A percentile compares a stretch with the other conserved stretches of the same genome.
Conservation (phyloP, 371 early-diverging fungal species). For the Agmasoma carcini region DNA sequence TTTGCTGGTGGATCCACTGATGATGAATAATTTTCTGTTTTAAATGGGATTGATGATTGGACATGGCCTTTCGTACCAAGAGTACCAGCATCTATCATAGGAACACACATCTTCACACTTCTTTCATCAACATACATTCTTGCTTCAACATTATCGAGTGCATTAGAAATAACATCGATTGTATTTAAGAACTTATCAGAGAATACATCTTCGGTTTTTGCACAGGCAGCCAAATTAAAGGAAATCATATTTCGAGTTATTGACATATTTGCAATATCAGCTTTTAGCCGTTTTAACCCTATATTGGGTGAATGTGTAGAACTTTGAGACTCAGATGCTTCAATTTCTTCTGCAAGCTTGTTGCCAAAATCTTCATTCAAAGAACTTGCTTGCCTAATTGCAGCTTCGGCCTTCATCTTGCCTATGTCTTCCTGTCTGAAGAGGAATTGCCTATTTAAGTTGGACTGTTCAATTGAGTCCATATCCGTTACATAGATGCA, state of each 20-base stretch:
- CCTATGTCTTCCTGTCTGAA: slow-evolving; percentile 78
- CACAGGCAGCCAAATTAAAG: slow-evolving; percentile 81
- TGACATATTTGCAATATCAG: neutral
- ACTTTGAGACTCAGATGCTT: too few relatives aligned
- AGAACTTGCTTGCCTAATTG: slow-evolving; percentile 67
- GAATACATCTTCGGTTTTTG: slow-evolving; percentile 82
- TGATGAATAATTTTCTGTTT: slow-evolving; percentile 93
- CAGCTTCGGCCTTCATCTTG: slow-evolving; percentile 79
- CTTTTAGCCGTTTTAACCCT: neutral
- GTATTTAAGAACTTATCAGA: slow-evolving; percentile 75
- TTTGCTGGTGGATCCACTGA: slow-evolving; percentile 95
- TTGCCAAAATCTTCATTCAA: slow-evolving; percentile 76
- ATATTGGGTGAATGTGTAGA: too few relatives aligned
- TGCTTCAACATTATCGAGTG: slow-evolving; percentile 95
- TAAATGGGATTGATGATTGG: slow-evolving; percentile 57
- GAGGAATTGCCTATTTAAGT: slow-evolving; percentile 90
- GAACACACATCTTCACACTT: slow-evolving; percentile 80
- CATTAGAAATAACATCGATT: slow-evolving; percentile 83
- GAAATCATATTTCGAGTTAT: slow-evolving; percentile 57
- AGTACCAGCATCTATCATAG: slow-evolving; percentile 92
- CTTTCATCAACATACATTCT: slow-evolving; percentile 90
- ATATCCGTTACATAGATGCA: slow-evolving; percentile 84
- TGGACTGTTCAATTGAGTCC: slow-evolving; percentile 92
- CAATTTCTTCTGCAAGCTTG: slow-evolving; percentile 51
- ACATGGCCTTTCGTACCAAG: slow-evolving; percentile 98